Evolutionary conservation across 495 filamentous ascomycete species (phyloP), one percentile per base, ranked within the genome.

Genomic region (Hypoxylon perforatum): DNA sequence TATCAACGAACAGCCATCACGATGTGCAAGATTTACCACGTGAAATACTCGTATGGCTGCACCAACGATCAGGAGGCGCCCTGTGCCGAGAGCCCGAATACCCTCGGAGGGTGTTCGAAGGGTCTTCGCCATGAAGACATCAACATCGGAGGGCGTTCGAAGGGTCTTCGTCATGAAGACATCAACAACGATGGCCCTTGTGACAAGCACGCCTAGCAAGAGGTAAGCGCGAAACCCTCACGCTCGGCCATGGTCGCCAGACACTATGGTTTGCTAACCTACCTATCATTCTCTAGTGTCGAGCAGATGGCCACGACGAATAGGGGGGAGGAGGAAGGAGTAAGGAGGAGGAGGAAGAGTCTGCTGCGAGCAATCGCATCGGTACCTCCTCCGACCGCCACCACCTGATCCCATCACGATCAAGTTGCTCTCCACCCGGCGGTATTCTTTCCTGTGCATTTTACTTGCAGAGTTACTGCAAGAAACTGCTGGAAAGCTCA

Each of bases 391-490:
- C n/a, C n/a, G n/a, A n/a, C n/a, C n/a, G n/a, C n/a, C n/a, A n/a
- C n/a, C n/a, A n/a, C n/a, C n/a, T n/a, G n/a, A n/a, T n/a, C n/a
- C n/a, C n/a, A n/a, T n/a, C n/a, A n/a, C n/a, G n/a, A n/a, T n/a
- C n/a, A n/a, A n/a, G n/a, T n/a, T n/a, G n/a, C n/a, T n/a, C n/a
- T n/a, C n/a, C n/a, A n/a, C n/a, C n/a, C n/a, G n/a, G n/a, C n/a
- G n/a, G n/a, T n/a, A n/a, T n/a, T n/a, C n/a, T 39, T 68, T 90
- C 1, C 78, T 87, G 3, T 81, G 77, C 49, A 21, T 77, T 19
- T 14, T 84, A 1, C 58, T 88, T 4, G 63, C 80, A 2, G 57
- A 76, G 0, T 61, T 89, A 14, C 65, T 88, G 3, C 67, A 73
- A 2, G 79, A 82, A 4, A 75, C 55, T 23, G 42, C 82, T 11